Evolutionary conservation across 805 yeast genomes (phyloP).

Genomic region (Candida maltosa): DNA sequence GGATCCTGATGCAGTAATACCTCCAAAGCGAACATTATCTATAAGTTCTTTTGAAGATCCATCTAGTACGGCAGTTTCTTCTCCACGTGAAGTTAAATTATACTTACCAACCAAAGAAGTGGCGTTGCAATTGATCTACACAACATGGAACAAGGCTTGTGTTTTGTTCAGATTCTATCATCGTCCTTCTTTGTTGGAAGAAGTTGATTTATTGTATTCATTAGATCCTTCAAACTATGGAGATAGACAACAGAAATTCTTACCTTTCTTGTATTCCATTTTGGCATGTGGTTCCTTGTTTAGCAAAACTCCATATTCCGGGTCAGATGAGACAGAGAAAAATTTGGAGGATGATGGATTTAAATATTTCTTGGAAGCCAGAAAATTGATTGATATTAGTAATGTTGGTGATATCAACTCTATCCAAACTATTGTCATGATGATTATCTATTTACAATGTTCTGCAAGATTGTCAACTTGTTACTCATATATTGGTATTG

Average conservation of each 20-base stretch:
- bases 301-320: conserved; percentile 37
- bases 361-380: conserved; percentile 74
- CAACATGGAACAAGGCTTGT: conserved; percentile 85
- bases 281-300: conserved; percentile 86
- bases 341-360: conserved; percentile 72
- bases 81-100: conserved; percentile 48
- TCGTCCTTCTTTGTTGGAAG: conserved; percentile 73
- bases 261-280: conserved; percentile 82
- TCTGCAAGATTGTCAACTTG: conserved; percentile 85
- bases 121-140: conserved; percentile 66
- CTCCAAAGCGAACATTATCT: conserved; percentile 13
- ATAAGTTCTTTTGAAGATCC: conserved; percentile 16
- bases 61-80: conserved; percentile 9
- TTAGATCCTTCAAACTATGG: conserved; percentile 71
- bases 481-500: conserved; percentile 86
- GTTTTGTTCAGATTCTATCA: conserved; percentile 83
- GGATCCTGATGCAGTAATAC: conserved; percentile 21
- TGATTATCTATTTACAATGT: conserved; percentile 81
- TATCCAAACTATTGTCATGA: conserved; percentile 83
- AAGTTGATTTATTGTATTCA: conserved; percentile 71
- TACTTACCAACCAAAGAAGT: conserved; percentile 73
- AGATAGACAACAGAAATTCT: conserved; percentile 67
- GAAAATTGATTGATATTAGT: conserved; percentile 75
- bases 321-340: conserved; percentile 24
- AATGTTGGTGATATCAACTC: conserved; percentile 80